These are phyloP conservation scores for Tricharina praecox DNA, from an alignment of 495 filamentous ascomycete species.

Conservation along the genomic window DNA sequence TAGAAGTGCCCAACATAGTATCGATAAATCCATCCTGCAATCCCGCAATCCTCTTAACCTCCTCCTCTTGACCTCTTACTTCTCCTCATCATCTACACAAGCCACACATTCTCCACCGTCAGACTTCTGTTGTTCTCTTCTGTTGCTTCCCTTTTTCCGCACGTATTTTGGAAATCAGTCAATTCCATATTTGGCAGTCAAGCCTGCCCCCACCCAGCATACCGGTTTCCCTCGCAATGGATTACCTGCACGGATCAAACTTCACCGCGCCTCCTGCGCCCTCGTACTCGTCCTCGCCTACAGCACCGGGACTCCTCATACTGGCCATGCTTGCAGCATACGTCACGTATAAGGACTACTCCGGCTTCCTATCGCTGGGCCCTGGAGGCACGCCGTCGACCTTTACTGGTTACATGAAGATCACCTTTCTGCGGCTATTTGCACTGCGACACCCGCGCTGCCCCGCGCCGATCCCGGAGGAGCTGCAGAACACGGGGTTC, in stretches of 20 bases:
- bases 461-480: conserved; percentile 24
- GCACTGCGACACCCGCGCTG: conserved; percentile 41
- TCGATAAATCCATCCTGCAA: too few species aligned
- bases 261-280: not conserved
- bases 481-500: conserved; percentile 29
- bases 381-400: conserved; percentile 68
- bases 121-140: too few species aligned
- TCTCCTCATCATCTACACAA: too few species aligned
- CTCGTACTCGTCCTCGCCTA: not conserved
- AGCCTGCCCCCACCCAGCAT: too few species aligned
- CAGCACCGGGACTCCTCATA: conserved; percentile 2
- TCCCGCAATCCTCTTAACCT: too few species aligned
- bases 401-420: conserved; percentile 50
- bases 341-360: conserved; percentile 56
- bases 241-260: not conserved
- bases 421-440: conserved; percentile 40
- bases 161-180: too few species aligned
- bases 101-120: too few species aligned
- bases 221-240: too few species aligned
- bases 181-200: too few species aligned
- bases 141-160: too few species aligned
- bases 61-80: too few species aligned
- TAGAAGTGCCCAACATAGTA: too few species aligned
- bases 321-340: conserved; percentile 29
- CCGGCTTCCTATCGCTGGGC: conserved; percentile 56